phyloP scores from a whole-genome alignment of 352 stramenopile genomes.

The Thalassiosira mediterranea region DNA sequence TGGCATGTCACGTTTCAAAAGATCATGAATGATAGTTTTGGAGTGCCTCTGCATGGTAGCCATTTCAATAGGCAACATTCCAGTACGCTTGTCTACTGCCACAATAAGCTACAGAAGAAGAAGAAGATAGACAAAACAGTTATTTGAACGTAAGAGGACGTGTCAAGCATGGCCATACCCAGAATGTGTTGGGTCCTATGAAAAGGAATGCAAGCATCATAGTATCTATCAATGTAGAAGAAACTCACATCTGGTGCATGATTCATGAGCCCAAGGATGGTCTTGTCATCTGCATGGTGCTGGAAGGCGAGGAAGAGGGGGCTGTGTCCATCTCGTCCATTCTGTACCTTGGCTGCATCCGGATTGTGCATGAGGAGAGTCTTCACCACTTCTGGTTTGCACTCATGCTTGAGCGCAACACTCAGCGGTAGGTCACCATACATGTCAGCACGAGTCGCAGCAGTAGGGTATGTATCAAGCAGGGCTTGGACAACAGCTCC shows the following conservation, averaged over 20 bases:
- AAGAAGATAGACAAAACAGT: background rate
- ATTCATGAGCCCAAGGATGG: constrained; percentile 83
- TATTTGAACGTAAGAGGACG: too few relatives aligned
- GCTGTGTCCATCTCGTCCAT: constrained; percentile 77
- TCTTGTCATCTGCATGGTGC: constrained; percentile 81
- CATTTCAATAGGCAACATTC: constrained; percentile 82
- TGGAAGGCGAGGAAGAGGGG: constrained; percentile 80
- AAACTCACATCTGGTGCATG: constrained; percentile 76
- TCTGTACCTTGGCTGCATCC: constrained; percentile 72
- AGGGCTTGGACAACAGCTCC: constrained; percentile 80
- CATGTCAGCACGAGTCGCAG: constrained; percentile 80
- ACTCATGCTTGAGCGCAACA: constrained; percentile 80
- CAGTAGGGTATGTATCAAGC: constrained; percentile 76
- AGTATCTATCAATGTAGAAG: background rate
- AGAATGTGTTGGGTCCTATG: background rate
- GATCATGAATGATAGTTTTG: constrained; percentile 80
- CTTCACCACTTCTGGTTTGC: constrained; percentile 77
- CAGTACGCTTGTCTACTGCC: constrained; percentile 76
- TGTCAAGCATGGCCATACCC: too few relatives aligned
- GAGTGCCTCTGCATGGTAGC: constrained; percentile 79
- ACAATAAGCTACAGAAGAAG: constrained; percentile 54
- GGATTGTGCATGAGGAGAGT: constrained; percentile 81
- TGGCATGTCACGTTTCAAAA: constrained; percentile 81
- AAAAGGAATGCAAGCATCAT: background rate
- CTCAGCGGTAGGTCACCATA: constrained; percentile 79